Evolutionary conservation across 768 basidiomycete species (phyloP).

Genomic region (Megacollybia marginata): DNA sequence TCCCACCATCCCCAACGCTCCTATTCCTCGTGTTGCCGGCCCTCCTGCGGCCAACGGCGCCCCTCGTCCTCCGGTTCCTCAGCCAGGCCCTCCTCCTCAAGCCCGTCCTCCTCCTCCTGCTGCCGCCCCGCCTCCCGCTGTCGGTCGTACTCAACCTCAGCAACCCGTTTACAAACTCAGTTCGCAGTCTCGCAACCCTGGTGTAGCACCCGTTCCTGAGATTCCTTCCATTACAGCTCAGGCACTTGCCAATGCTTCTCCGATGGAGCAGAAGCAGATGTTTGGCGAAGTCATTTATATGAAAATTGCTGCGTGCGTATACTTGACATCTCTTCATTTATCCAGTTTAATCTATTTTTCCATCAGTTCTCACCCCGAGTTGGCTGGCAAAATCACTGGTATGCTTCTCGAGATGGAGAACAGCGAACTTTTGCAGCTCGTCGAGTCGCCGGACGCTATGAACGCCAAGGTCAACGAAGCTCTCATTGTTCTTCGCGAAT

Average conservation of each 20-base stretch:
- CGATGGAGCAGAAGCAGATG: constrained; percentile 98
- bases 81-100: constrained; percentile 25
- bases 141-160: constrained; percentile 36
- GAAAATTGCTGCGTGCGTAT: constrained; percentile 71
- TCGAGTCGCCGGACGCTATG: constrained; percentile 79
- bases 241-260: constrained; percentile 50
- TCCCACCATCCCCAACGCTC: constrained; percentile 55
- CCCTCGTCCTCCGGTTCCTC: constrained; percentile 33
- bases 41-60: constrained; percentile 47
- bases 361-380: constrained; percentile 71
- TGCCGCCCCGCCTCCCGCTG: constrained; percentile 30
- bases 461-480: constrained; percentile 90
- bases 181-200: constrained; percentile 24
- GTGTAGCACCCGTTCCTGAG: constrained; percentile 26
- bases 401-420: constrained; percentile 99
- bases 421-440: constrained; percentile 79
- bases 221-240: constrained; percentile 38
- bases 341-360: constrained; percentile 3
- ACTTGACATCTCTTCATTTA: constrained; percentile 6
- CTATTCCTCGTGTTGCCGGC: constrained; percentile 60
- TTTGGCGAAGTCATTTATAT: constrained; percentile 95
- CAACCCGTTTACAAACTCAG: constrained; percentile 29
- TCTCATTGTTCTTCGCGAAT: constrained; percentile 82
- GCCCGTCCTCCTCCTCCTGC: constrained; percentile 26
- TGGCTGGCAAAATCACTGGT: constrained; percentile 97